Evolutionary conservation across 768 basidiomycete species (phyloP).

Genomic region (Leccinum boreale): DNA sequence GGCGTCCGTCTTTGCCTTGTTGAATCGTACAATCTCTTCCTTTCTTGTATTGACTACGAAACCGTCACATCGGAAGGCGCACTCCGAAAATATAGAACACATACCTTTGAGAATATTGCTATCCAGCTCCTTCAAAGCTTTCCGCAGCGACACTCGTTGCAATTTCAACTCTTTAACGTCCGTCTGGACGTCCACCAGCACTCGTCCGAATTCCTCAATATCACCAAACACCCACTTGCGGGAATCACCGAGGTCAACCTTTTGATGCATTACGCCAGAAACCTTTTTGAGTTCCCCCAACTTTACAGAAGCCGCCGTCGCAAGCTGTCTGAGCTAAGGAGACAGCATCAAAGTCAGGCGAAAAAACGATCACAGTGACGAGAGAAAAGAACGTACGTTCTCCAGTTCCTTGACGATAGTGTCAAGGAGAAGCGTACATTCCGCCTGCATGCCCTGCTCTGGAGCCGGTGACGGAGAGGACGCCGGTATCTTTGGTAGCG

Average conservation of each 20-base stretch:
- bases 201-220: conserved; percentile 44
- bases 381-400: conserved; percentile 42
- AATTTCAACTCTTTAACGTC: conserved; percentile 53
- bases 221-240: conserved; percentile 57
- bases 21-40: conserved; percentile 80
- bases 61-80: neutral
- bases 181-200: conserved; percentile 35
- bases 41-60: conserved; percentile 68
- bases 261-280: conserved; percentile 36
- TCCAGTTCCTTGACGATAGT: conserved; percentile 52
- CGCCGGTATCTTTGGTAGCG: neutral
- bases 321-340: conserved; percentile 44
- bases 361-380: neutral
- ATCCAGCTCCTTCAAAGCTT: conserved; percentile 53
- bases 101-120: conserved; percentile 66
- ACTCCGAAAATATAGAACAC: conserved; percentile 17
- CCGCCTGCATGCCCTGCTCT: conserved; percentile 66
- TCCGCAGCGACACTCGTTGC: conserved; percentile 38
- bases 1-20: conserved; percentile 72
- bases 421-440: conserved; percentile 50
- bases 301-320: conserved; percentile 36
- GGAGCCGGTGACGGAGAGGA: conserved; percentile 21
- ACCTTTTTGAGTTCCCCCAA: conserved; percentile 36
- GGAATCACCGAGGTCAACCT: conserved; percentile 44
- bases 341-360: neutral